Base-by-base conservation (phyloP, 768 basidiomycete species). In the Piloderma croceum region DNA sequence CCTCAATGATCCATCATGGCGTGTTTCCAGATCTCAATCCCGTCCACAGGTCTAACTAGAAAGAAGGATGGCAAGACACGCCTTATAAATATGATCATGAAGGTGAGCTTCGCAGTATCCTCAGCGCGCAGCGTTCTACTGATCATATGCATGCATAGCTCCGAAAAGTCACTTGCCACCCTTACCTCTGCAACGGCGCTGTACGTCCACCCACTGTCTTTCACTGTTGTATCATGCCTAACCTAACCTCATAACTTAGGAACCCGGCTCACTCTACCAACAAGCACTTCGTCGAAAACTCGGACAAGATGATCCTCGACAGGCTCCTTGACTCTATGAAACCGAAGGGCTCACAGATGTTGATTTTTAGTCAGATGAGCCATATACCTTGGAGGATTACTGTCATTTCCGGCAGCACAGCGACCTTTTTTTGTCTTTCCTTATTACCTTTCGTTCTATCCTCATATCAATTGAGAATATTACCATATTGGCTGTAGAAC, bases 291-390 rank as follows among this genome's bases (percentile, higher is more conserved):
- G 73, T 98, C 49, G 74, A 93, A 50, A 96, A 94, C 57, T 87
- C 79, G 0, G 96, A 94, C 25, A 98, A 98, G 67, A 97, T 98
- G 94, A 93, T 99, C 45, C 77, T 99, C 22, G 93, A 99, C 69
- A 97, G 91, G 61, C 71, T 99, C 0, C 77, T 98, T 15, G 69
- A 70, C 41, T 79, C 74, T 24, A 85, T 97, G 89, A 90, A 89
- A 54, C 80, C 65, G 18, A 92, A 92, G 59, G 93, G 91, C n/a
- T 94, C 90, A 3, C 79, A 93, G 6, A 88, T 92, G 3, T 77
- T 97, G 49, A 96, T 99, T 45, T 99, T 99, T 69, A 94, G 90
- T 52, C 96, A 98, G 62, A 98, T 99, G 96, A 93, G 90, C 63
- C 83, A 94, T n/a, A 88, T 98, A 98, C 98, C 43, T 62, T 99